These are phyloP conservation scores for Cytospora piceicola DNA, from an alignment of 2,329 filamentous ascomycete genomes.

Conservation along the genomic window DNA sequence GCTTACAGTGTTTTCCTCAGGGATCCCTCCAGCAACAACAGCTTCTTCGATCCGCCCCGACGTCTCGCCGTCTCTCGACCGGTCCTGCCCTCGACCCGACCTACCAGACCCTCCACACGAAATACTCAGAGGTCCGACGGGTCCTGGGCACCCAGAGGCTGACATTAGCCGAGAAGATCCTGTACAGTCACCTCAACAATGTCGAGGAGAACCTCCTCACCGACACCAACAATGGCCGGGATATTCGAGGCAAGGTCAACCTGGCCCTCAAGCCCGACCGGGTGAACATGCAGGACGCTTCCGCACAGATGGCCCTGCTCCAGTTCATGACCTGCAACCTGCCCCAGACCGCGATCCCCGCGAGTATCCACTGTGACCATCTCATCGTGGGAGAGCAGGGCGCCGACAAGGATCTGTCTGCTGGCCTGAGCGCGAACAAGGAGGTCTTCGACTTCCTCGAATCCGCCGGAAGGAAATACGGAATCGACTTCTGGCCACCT, in stretches of 20 bases:
- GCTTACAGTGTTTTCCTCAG: constrained; percentile 22
- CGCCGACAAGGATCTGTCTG: constrained; percentile 80
- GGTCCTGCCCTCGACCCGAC: constrained; percentile 62
- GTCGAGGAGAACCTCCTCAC: constrained; percentile 84
- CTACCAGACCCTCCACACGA: constrained; percentile 79
- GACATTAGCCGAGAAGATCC: constrained; percentile 95
- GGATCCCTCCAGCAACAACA: constrained; percentile 45
- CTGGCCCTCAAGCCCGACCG: constrained; percentile 96
- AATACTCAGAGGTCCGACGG: constrained; percentile 73
- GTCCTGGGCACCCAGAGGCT: constrained; percentile 71
- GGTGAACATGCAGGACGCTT: constrained; percentile 99
- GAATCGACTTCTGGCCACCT: constrained; percentile 94
- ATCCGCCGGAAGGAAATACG: constrained; percentile 87
- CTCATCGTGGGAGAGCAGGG: constrained; percentile 96
- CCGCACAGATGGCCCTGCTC: constrained; percentile 95
- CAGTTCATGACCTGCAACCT: constrained; percentile 99
- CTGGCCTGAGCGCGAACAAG: constrained; percentile 87
- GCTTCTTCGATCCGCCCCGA: constrained; percentile 39
- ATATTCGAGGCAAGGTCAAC: constrained; percentile 86
- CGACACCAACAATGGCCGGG: constrained; percentile 79
- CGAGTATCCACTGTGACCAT: constrained; percentile 98
- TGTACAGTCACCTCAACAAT: constrained; percentile 93
- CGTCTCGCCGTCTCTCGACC: constrained; percentile 41
- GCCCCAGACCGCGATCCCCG: constrained; percentile 86
- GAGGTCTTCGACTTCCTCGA: constrained; percentile 98